Evolutionary conservation across 1,284 basidiomycete species (phyloP), one percentile per base, ranked within the genome.

Genomic region (Flammula alnicola): DNA sequence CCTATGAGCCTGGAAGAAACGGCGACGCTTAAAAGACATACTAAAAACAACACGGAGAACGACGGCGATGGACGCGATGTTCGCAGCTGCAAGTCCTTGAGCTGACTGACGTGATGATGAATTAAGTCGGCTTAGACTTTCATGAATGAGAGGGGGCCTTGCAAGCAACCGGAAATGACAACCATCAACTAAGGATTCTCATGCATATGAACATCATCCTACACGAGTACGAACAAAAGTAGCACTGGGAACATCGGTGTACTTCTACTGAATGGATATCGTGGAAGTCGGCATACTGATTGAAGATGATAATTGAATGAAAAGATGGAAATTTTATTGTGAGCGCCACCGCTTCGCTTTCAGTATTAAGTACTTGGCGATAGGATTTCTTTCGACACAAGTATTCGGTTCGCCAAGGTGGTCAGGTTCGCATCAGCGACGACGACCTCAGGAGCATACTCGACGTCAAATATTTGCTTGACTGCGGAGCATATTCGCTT

Each of bases 351-450:
- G n/a, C n/a, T n/a, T n/a, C n/a, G n/a, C n/a, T n/a, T n/a, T 19
- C 33, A 19, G 11, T 32, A 43, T 47, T 43, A 51, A 38, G 41
- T 35, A 51, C 54, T 54, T 22, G 51, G 44, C 2, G 57, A 54
- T 42, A 89, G 66, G 30, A 94, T 73, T 62, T 88, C 83, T 63
- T 86, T 87, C 10, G 93, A 91, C 16, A 91, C 81, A 50, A 96
- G 70, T 55, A 98, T 90, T 60, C 93, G 78, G 59, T 88, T 86
- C 4, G 94, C 86, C 54, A 99, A 73, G 31, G 86, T 78, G 12
- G 80, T 79, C 56, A 98, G 70, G 69, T 99, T 98, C 12, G 96
- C 94, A 63, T 97, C 93, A 1, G 94, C 95, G 36, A 98, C 77
- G 33, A 99, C 80, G 16, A 99, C 94, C 60, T 97, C 92, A 11